These are phyloP conservation scores for Huntiella omanensis DNA, from an alignment of 2,329 filamentous ascomycete species.

Conservation along the genomic window DNA sequence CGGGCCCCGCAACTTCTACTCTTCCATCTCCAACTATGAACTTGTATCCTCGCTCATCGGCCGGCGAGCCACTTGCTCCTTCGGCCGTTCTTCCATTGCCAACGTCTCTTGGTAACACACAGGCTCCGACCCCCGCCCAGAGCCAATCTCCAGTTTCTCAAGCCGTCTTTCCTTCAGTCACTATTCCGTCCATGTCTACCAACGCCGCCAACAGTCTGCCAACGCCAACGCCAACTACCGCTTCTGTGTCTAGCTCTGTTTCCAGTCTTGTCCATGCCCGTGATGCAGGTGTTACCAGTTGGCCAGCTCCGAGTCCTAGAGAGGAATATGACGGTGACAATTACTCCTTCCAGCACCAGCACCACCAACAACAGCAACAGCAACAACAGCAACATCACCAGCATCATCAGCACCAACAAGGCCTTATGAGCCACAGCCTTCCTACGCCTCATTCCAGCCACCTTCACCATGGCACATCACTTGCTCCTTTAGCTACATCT, in stretches of 20 bases:
- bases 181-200: constrained; percentile 2
- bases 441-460: not conserved
- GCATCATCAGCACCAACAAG: constrained; percentile 7
- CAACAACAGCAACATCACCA: constrained; percentile 13
- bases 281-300: constrained; percentile 13
- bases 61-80: not conserved
- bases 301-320: constrained; percentile 20
- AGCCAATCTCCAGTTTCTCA: constrained; percentile 3
- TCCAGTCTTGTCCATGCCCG: constrained; percentile 11
- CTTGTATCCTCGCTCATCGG: constrained; percentile 3
- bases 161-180: constrained; percentile 4
- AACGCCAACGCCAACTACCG: not conserved
- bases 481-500: not conserved
- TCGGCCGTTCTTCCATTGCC: not conserved
- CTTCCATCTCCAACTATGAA: constrained; percentile 8
- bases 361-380: not conserved
- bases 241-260: constrained; percentile 2
- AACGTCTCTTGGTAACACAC: not conserved
- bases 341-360: constrained; percentile 12
- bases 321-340: constrained; percentile 22
- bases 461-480: not conserved
- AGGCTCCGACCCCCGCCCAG: constrained; percentile 2
- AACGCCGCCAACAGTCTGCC: not conserved
- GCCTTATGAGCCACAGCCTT: not conserved
- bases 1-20: constrained; percentile 1